A percentile compares a stretch with the other conserved stretches of the same genome.
Conservation (phyloP, 2,329 filamentous ascomycete genomes). For the Dactylellina haptotyla region DNA sequence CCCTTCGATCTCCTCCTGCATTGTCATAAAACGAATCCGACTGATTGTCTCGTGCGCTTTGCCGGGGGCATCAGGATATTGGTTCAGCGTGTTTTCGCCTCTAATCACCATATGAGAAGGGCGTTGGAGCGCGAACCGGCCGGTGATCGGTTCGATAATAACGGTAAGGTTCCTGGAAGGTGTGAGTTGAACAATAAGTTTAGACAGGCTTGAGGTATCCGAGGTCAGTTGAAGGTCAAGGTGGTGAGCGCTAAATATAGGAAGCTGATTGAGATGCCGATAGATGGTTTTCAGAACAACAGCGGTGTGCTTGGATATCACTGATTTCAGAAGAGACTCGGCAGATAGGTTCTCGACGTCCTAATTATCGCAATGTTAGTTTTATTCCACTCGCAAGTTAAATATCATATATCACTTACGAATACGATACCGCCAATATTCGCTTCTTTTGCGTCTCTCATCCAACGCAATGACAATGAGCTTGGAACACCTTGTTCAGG, state of each 20-base stretch:
- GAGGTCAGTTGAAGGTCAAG: slow-evolving; percentile 70
- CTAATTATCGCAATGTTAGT: slow-evolving; percentile 25
- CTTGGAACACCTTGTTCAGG: slow-evolving; percentile 65
- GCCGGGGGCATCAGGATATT: slow-evolving; percentile 67
- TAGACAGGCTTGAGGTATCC: slow-evolving; percentile 73
- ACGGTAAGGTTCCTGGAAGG: slow-evolving; percentile 70
- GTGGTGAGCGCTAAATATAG: slow-evolving; percentile 72
- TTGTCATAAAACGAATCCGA: slow-evolving; percentile 70
- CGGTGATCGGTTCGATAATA: slow-evolving; percentile 79
- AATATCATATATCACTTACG: slow-evolving; percentile 26
- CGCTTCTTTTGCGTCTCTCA: slow-evolving; percentile 81
- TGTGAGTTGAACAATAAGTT: slow-evolving; percentile 75
- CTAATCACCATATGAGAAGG: slow-evolving; percentile 68
- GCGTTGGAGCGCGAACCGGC: slow-evolving; percentile 77
- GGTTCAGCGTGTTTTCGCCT: slow-evolving; percentile 74
- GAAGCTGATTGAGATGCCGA: slow-evolving; percentile 69
- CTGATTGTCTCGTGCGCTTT: slow-evolving; percentile 71
- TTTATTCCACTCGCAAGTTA: background rate
- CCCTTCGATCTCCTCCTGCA: slow-evolving; percentile 71
- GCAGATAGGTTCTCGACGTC: slow-evolving; percentile 75
- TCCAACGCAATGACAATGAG: slow-evolving; percentile 77
- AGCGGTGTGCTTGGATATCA: slow-evolving; percentile 79
- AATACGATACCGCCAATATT: slow-evolving; percentile 74
- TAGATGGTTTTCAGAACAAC: slow-evolving; percentile 76
- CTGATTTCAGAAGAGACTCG: slow-evolving; percentile 76